Evolutionary conservation across 1,139 yeast genomes (phyloP).

Genomic region (Wickerhamiella pararugosa): DNA sequence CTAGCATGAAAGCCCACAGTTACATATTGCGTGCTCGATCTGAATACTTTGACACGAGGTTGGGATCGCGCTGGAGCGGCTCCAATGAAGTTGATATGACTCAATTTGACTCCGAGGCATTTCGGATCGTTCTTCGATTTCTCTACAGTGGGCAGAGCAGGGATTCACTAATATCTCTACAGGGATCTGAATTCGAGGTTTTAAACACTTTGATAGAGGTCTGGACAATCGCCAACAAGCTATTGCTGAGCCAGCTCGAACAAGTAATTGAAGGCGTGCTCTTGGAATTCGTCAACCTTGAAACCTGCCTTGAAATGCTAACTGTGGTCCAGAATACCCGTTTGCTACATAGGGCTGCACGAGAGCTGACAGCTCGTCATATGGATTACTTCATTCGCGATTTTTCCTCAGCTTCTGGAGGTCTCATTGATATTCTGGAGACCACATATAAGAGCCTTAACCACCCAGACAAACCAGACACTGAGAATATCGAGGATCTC

Average conservation of each 20-base stretch:
- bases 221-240: slow-evolving; percentile 13
- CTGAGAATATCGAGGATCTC: slow-evolving; percentile 5
- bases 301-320: slow-evolving; percentile 9
- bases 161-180: not conserved
- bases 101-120: not conserved
- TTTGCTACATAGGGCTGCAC: slow-evolving; percentile 4
- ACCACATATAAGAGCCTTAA: not conserved
- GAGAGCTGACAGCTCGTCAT: slow-evolving; percentile 9
- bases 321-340: slow-evolving; percentile 1
- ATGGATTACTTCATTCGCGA: slow-evolving; percentile 10
- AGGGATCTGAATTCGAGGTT: slow-evolving; percentile 1
- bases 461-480: slow-evolving; percentile 7
- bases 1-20: slow-evolving; percentile 8
- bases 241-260: slow-evolving; percentile 11
- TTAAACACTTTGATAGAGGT: slow-evolving; percentile 10
- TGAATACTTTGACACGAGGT: slow-evolving; percentile 11
- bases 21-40: slow-evolving; percentile 10
- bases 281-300: slow-evolving; percentile 11
- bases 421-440: slow-evolving; percentile 10
- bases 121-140: slow-evolving; percentile 9
- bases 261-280: slow-evolving; percentile 10
- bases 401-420: slow-evolving; percentile 6
- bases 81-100: slow-evolving; percentile 2
- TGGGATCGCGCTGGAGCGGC: slow-evolving; percentile 10
- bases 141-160: slow-evolving; percentile 10